phyloP scores from a whole-genome alignment of 768 basidiomycete genomes.

The Strobilomyces dryophilus region DNA sequence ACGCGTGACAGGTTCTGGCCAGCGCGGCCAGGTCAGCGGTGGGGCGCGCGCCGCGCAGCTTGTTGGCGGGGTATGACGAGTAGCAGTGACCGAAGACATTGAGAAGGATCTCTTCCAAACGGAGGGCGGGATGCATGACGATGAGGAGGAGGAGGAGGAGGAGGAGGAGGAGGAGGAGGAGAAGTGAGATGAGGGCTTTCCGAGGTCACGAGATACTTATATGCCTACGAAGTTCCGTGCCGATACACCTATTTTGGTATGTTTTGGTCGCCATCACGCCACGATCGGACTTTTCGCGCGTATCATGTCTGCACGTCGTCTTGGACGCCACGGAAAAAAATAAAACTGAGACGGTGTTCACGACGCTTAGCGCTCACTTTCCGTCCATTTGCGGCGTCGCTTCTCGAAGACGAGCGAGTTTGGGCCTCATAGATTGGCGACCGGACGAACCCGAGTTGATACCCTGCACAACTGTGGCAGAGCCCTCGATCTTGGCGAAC shows the following conservation, averaged over 20 bases:
- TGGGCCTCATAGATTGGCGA: not conserved
- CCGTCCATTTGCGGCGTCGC: not conserved
- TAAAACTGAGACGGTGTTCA: not conserved
- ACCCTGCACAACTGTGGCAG: not conserved
- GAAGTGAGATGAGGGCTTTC: too few species aligned
- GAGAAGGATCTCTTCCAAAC: conserved; percentile 1
- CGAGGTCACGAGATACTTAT: too few species aligned
- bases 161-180: too few species aligned
- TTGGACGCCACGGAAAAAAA: not conserved
- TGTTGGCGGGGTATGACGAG: not conserved
- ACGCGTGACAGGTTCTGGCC: not conserved
- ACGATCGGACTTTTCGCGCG: not conserved
- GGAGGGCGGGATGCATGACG: not conserved
- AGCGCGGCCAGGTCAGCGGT: conserved; percentile 1
- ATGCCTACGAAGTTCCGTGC: too few species aligned
- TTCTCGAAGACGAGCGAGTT: not conserved
- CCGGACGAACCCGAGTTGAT: not conserved
- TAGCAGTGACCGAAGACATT: conserved; percentile 2
- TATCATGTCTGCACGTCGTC: too few species aligned
- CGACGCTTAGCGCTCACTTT: not conserved
- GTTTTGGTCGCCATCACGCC: too few species aligned
- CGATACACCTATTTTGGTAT: too few species aligned
- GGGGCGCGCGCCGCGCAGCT: not conserved
- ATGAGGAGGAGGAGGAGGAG: not conserved
- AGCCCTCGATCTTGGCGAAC: not conserved